These are phyloP conservation scores for Podosphaera fusca DNA, from an alignment of 2,329 filamentous ascomycete genomes.

Conservation along the genomic window DNA sequence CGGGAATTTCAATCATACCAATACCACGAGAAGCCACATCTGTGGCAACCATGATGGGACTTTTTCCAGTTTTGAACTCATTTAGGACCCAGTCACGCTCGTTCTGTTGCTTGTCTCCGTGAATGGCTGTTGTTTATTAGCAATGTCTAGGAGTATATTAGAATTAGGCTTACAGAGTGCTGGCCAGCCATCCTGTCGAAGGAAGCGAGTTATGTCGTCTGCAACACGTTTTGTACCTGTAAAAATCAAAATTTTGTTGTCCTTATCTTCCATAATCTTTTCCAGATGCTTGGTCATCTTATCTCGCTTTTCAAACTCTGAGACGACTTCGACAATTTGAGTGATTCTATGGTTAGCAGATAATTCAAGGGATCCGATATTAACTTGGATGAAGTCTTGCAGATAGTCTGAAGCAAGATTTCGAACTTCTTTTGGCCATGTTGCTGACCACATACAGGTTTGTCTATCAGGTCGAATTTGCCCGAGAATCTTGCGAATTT, in stretches of 20 bases:
- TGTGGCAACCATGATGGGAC: conserved; percentile 99
- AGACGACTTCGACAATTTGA: conserved; percentile 89
- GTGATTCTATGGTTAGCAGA: conserved; percentile 95
- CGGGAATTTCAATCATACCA: conserved; percentile 68
- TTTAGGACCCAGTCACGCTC: conserved; percentile 99
- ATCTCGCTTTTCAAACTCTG: conserved; percentile 93
- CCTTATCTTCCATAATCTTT: conserved; percentile 90
- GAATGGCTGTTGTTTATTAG: conserved; percentile 47
- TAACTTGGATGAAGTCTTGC: conserved; percentile 93
- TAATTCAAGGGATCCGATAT: conserved; percentile 89
- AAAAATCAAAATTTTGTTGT: conserved; percentile 90
- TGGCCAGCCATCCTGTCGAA: conserved; percentile 94
- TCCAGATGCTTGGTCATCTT: conserved; percentile 94
- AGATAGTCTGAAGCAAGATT: conserved; percentile 78
- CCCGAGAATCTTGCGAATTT: conserved; percentile 94
- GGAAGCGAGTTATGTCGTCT: conserved; percentile 91
- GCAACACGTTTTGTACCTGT: conserved; percentile 85
- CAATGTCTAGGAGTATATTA: conserved; percentile 22
- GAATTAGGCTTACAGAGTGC: conserved; percentile 54
- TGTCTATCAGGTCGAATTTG: conserved; percentile 97
- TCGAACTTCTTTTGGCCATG: conserved; percentile 96
- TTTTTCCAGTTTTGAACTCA: conserved; percentile 98
- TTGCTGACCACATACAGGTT: conserved; percentile 99
- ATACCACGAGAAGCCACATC: conserved; percentile 99
- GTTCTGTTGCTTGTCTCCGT: conserved; percentile 98